Evolutionary conservation across 208 protist species (phyloP).

Genomic region (Wallacemonas sp.): DNA sequence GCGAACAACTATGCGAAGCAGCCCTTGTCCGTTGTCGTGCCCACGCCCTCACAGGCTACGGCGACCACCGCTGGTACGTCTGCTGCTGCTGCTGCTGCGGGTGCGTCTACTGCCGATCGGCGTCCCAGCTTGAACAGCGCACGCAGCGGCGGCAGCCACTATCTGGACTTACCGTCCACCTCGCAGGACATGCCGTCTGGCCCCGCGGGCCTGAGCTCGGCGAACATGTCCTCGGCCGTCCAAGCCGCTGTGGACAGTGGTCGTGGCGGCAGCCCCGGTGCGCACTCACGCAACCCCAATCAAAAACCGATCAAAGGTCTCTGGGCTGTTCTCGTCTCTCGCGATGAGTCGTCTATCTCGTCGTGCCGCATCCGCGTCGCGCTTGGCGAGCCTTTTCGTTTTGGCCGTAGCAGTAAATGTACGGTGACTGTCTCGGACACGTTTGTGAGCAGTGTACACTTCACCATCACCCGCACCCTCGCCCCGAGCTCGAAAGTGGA

Average conservation of each 20-base stretch:
- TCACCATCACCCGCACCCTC: conserved; percentile 57
- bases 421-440: conserved; percentile 60
- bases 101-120: no score
- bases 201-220: no score
- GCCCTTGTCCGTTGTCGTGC: no score
- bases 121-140: not conserved
- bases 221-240: no score
- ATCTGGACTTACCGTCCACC: conserved; percentile 2
- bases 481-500: conserved; percentile 10
- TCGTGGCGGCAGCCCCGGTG: not conserved
- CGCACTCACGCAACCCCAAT: not conserved
- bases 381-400: conserved; percentile 57
- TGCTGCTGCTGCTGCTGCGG: no score
- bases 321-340: conserved; percentile 77
- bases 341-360: conserved; percentile 77
- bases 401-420: conserved; percentile 89
- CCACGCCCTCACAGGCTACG: no score
- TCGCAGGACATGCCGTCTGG: conserved; percentile 25
- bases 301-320: conserved; percentile 15
- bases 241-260: no score
- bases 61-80: no score
- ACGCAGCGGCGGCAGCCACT: not conserved
- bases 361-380: conserved; percentile 57
- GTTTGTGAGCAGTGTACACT: conserved; percentile 87
- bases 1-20: no score